phyloP scores from a whole-genome alignment of 2,329 filamentous ascomycete species.

The Thelonectria olida region DNA sequence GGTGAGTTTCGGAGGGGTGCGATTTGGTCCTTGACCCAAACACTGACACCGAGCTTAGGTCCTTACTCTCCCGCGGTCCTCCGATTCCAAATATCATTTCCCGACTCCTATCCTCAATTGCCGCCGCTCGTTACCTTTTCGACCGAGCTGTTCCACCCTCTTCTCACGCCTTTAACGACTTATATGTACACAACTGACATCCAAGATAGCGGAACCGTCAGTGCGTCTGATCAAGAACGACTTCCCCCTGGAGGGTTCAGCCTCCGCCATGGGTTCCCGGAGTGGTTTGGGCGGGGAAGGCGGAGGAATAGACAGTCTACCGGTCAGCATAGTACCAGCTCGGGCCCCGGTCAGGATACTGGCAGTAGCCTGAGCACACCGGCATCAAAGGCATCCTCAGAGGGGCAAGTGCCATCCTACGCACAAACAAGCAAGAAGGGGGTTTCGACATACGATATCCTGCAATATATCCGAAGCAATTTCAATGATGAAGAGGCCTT shows the following conservation, averaged over 20 bases:
- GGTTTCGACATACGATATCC: constrained; percentile 71
- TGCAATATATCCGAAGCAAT: constrained; percentile 82
- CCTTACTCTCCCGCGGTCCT: constrained; percentile 89
- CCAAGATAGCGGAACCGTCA: constrained; percentile 79
- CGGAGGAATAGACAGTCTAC: constrained; percentile 54
- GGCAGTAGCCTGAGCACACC: constrained; percentile 43
- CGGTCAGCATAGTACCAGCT: constrained; percentile 46
- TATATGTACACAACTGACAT: constrained; percentile 90
- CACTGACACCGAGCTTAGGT: constrained; percentile 59
- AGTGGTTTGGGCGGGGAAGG: constrained; percentile 79
- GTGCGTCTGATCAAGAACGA: constrained; percentile 83
- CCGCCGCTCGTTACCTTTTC: constrained; percentile 89
- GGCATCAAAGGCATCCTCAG: constrained; percentile 40
- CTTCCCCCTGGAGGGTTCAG: constrained; percentile 91
- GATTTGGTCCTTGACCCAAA: background rate
- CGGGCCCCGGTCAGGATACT: constrained; percentile 36
- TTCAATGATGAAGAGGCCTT: constrained; percentile 83
- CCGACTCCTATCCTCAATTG: constrained; percentile 78
- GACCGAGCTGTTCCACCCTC: constrained; percentile 93
- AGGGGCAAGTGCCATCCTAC: constrained; percentile 47
- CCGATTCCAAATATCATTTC: constrained; percentile 90
- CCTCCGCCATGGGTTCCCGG: constrained; percentile 87
- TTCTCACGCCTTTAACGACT: constrained; percentile 92
- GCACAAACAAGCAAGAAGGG: constrained; percentile 52
- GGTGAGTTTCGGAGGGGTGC: constrained; percentile 62